Evolutionary conservation across 1,284 basidiomycete genomes (phyloP), one percentile per base, ranked within the genome.

Genomic region (Pholiota adiposa): DNA sequence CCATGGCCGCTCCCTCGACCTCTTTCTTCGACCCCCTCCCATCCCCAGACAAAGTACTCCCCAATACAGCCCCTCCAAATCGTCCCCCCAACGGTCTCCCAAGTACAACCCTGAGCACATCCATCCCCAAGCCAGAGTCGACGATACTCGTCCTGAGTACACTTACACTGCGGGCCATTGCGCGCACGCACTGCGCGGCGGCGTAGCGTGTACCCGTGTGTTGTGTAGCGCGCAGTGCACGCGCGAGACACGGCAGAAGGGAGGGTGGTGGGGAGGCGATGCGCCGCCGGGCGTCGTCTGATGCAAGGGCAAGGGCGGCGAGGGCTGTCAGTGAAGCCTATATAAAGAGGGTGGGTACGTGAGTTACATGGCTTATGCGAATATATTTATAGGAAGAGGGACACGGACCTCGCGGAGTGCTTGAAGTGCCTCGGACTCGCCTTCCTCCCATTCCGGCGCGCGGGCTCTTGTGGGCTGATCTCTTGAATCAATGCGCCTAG

Each of bases 171-270:
- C 95, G 84, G 48, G 87, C 87, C 34, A 97, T 77, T 0, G 91
- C 90, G n/a, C 94, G 81, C 1, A 93, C 83, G 64, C 90, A 90
- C 68, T 96, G 94, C 69, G 92, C 94, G 0, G 92, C 90, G 0
- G 92, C 90, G 49, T 92, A 92, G 5, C 94, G 85, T 1, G 96
- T 89, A 1, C 91, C 91, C 18, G 88, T 79, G 58, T 88, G 84
- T 11, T 38, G 43, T 23, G 63, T 65, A 14, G 54, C 61, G 7
- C 59, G 58, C 7, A 61, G 40, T 6, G 56, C 63, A 75, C 68
- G 27, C 93, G 80, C 12, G 83, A 85, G 4, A 71, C 69, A 82
- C 68, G 72, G 69, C 72, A 51, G 80, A 71, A 38, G 86, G 1
- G 44, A 34, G 81, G 27, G 78, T n/a, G 83, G 71, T 14, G 76